phyloP scores from a whole-genome alignment of 768 basidiomycete species.

The Cantharellus anzutake region DNA sequence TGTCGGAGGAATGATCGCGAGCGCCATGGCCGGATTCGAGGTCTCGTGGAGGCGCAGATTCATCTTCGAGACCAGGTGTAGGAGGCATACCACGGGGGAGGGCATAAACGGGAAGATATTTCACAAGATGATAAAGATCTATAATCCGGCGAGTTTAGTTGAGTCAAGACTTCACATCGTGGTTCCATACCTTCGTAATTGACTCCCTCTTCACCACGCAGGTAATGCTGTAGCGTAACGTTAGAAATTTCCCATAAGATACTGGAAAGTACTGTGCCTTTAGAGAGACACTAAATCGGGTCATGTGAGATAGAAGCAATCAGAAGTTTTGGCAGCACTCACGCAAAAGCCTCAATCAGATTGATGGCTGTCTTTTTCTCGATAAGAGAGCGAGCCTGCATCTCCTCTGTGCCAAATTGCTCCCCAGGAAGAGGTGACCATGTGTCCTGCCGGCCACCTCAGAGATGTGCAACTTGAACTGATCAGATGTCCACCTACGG shows the following conservation, averaged over 20 bases:
- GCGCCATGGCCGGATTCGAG: too few species aligned
- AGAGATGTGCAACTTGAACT: background rate
- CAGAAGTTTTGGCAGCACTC: background rate
- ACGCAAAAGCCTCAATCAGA: conserved; percentile 41
- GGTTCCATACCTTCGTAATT: conserved; percentile 13
- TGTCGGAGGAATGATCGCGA: too few species aligned
- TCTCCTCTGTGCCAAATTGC: conserved; percentile 15
- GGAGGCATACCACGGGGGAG: conserved; percentile 9
- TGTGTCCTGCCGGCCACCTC: background rate
- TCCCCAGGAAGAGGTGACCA: conserved; percentile 10
- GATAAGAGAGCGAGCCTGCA: conserved; percentile 30
- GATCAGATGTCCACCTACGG: conserved; percentile 20
- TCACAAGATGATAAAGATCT: conserved; percentile 37
- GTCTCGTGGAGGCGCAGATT: too few species aligned
- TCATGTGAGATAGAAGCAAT: background rate
- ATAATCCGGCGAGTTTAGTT: conserved; percentile 21
- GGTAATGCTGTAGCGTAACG: conserved; percentile 26
- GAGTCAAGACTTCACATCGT: conserved; percentile 14
- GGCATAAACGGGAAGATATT: conserved; percentile 38
- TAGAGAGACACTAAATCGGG: conserved; percentile 26
- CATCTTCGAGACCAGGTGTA: background rate
- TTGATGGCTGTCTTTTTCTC: conserved; percentile 56
- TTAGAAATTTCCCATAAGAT: background rate
- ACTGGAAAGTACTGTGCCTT: conserved; percentile 17
- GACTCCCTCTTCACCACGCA: conserved; percentile 32